phyloP scores from a whole-genome alignment of 2,329 filamentous ascomycete genomes.

The Neopestalotiopsis sp. region DNA sequence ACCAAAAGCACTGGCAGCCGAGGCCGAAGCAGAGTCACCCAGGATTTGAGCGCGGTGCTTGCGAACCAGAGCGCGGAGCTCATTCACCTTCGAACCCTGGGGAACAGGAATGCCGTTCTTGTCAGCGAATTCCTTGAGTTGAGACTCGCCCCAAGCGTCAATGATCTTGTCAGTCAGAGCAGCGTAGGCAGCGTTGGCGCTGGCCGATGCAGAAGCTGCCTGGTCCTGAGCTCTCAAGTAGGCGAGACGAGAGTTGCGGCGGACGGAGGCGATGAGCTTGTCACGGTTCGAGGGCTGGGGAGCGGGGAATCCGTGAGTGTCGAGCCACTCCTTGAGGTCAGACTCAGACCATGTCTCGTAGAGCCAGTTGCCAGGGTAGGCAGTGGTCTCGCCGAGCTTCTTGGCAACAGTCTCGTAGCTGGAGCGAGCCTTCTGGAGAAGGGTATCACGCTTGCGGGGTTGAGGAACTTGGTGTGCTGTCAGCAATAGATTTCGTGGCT shows the following conservation, averaged over 20 bases:
- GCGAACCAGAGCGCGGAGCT: constrained; percentile 86
- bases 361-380: constrained; percentile 96
- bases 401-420: constrained; percentile 82
- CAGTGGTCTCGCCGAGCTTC: constrained; percentile 73
- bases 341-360: constrained; percentile 92
- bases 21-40: constrained; percentile 65
- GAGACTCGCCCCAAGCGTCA: constrained; percentile 84
- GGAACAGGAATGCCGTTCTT: constrained; percentile 87
- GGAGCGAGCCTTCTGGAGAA: constrained; percentile 77
- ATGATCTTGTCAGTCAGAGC: constrained; percentile 83
- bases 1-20: constrained; percentile 66
- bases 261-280: constrained; percentile 85
- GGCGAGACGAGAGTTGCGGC: constrained; percentile 86
- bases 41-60: constrained; percentile 79
- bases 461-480: constrained; percentile 65
- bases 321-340: constrained; percentile 92
- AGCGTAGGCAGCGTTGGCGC: constrained; percentile 71
- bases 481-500: background rate
- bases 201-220: constrained; percentile 64
- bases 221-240: constrained; percentile 70
- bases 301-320: constrained; percentile 82
- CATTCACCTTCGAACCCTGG: constrained; percentile 88
- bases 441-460: constrained; percentile 81
- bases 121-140: constrained; percentile 92
- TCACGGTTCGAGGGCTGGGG: constrained; percentile 82